Evolutionary conservation across 1,284 basidiomycete species (phyloP), one percentile per base, ranked within the genome.

Genomic region (Boletus albobrunnescens): DNA sequence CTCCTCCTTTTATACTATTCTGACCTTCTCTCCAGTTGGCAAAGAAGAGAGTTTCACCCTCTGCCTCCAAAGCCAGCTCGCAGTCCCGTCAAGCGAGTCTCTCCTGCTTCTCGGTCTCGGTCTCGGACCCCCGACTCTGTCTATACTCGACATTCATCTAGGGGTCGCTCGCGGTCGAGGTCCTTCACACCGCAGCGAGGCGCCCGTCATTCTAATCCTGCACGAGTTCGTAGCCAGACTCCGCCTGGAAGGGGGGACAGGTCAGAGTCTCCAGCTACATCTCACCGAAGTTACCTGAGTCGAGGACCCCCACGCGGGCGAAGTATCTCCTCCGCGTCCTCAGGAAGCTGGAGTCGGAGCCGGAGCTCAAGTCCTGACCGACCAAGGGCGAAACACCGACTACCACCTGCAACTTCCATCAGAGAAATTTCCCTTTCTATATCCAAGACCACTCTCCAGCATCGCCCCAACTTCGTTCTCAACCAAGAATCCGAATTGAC

Each of bases 101-200:
- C 60, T 53, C 73, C 72, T 40, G 73, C 67, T 44, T 84, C 81
- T 5, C 70, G 71, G 36, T 82, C 82, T 13, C 77, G 71, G 20
- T 78, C 78, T 30, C 74, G 72, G 24, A 84, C 84, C 6, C 82
- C 82, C 6, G 79, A 76, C 26, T 85, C 84, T 14, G 74, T 74
- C 51, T 77, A 76, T 49, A 82, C 83, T n/a, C 76, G 70, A 43
- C 76, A 71, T 36, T 86, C 85, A 23, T 84, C 82, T 40, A 72
- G 77, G 46, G 79, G 75, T 51, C 80, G 78, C 31, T 87, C 84
- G 35, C 73, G 71, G 41, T 83, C 86, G 23, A 71, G 72, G 46
- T 82, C 83, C 37, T 70, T 76, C 47, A 74, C 75, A 22, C 73
- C 76, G 5, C 80, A 80, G 56, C 77, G 77, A 36, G 73, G 72